Percentiles rank a stretch among this genome's conserved stretches.
These are phyloP conservation scores for Dichotomocladium elegans DNA, from an alignment of 371 early-diverging fungal genomes.

Conservation along the genomic window DNA sequence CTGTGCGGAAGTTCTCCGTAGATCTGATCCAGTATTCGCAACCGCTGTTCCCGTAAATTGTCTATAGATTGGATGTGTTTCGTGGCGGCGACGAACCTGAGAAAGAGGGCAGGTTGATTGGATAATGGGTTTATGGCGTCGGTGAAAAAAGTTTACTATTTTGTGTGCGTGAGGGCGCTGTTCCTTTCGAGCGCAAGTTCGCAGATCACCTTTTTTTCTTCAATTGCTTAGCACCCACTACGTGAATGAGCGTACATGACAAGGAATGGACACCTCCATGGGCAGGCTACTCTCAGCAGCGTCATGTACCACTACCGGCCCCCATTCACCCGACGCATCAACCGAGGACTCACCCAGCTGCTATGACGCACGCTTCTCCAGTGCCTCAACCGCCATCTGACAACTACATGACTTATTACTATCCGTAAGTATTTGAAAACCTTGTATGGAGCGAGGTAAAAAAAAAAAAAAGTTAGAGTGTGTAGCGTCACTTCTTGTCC, in stretches of 20 bases:
- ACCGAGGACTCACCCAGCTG: neutral
- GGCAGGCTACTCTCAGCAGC: neutral
- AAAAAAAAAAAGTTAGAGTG: neutral
- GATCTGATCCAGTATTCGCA: too few species aligned
- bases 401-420: too few species aligned
- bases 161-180: too few species aligned
- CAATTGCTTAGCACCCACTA: neutral
- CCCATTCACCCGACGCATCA: slow-evolving; percentile 13
- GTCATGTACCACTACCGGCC: slow-evolving; percentile 10
- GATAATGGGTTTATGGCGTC: too few species aligned
- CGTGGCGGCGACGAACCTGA: too few species aligned
- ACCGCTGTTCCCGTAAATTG: too few species aligned
- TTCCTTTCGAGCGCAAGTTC: too few species aligned
- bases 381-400: neutral
- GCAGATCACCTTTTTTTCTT: too few species aligned
- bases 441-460: neutral
- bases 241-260: slow-evolving; percentile 17
- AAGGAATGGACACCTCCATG: slow-evolving; percentile 14
- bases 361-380: neutral
- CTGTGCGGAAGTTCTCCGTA: too few species aligned
- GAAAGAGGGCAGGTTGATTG: too few species aligned
- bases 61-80: too few species aligned
- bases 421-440: neutral
- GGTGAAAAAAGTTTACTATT: too few species aligned
- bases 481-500: slow-evolving; percentile 1